These are phyloP conservation scores for Dunaliella primolecta DNA, from an alignment of 139 green algal species.

Conservation along the genomic window DNA sequence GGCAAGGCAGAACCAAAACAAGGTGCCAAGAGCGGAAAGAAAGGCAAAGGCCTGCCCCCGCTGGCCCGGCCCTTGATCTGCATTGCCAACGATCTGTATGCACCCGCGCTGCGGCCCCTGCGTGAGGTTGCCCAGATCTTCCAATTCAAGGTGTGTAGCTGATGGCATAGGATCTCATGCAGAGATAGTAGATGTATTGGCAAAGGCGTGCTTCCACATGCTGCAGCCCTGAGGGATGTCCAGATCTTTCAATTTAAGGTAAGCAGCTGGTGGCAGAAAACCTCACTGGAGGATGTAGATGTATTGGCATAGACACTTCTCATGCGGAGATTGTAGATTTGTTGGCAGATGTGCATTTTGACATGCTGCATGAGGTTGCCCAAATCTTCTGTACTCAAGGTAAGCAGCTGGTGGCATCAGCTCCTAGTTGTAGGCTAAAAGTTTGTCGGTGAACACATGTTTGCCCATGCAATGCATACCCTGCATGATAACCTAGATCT, in stretches of 20 bases:
- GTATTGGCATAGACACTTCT: too few species aligned
- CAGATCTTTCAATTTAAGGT: neutral
- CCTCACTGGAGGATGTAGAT: too few species aligned
- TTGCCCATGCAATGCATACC: too few species aligned
- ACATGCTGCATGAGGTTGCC: too few species aligned
- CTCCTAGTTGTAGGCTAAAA: too few species aligned
- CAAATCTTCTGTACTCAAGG: too few species aligned
- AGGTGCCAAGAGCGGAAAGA: neutral
- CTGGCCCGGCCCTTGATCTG: conserved; percentile 88
- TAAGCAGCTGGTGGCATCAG: too few species aligned
- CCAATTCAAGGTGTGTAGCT: conserved; percentile 49
- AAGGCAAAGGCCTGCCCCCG: conserved; percentile 11
- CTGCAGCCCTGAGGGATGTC: neutral
- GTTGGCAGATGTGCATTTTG: too few species aligned
- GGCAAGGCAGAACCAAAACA: neutral
- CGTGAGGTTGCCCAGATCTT: conserved; percentile 75
- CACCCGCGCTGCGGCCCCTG: conserved; percentile 81
- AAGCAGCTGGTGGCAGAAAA: too few species aligned
- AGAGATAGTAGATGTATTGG: neutral
- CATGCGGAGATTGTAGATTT: too few species aligned
- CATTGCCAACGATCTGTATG: conserved; percentile 97
- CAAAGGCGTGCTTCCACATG: neutral
- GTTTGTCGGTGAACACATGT: too few species aligned
- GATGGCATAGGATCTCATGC: neutral
- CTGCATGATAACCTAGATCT: too few species aligned